Evolutionary conservation across 768 basidiomycete genomes (phyloP), one percentile per base, ranked within the genome.

Genomic region (Suillus spraguei): DNA sequence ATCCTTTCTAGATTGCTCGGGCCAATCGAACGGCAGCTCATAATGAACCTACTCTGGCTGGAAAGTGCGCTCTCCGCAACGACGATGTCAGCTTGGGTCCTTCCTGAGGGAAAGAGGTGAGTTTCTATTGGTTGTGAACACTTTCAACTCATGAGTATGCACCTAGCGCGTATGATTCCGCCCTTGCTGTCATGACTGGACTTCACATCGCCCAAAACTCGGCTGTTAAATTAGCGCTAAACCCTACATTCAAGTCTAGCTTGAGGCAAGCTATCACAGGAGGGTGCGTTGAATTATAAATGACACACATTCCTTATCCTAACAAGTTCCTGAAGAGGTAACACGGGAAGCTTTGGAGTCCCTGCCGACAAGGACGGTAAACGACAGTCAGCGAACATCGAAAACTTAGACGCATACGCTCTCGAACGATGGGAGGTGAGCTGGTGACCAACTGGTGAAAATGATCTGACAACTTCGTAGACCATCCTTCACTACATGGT

Each of bases 401-500:
- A 89, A 52, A 80, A 79, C 13, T 80, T 97, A 20, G 95, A 97
- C 75, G 81, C 81, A 16, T 92, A 92, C 71, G 94, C 95, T 1
- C 79, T 94, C 47, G 91, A 92, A 69, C 83, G 93, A 65, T 97
- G 95, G 95, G 95, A 97, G 86, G 94, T 91, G 66, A 65, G 82
- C 72, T 55, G 28, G 47, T 54, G 35, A 32, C 53, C 53, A 14
- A 67, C 44, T 36, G 10, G 16, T 59, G 17, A 22, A 32, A 59
- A 11, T 41, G 58, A 24, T 38, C 24, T 35, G 6, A 54, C 14
- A 33, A 64, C 60, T 42, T 60, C 11, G 20, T 44, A 99, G 95
- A 95, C 94, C 0, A 97, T 99, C 69, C 82, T 99, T 50, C 95
- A 98, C 76, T 99, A 93, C 72, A 97, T 99, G 95, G 97, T 99